Evolutionary conservation across 1,284 basidiomycete species (phyloP).

Genomic region (Tausonia pullulans): DNA sequence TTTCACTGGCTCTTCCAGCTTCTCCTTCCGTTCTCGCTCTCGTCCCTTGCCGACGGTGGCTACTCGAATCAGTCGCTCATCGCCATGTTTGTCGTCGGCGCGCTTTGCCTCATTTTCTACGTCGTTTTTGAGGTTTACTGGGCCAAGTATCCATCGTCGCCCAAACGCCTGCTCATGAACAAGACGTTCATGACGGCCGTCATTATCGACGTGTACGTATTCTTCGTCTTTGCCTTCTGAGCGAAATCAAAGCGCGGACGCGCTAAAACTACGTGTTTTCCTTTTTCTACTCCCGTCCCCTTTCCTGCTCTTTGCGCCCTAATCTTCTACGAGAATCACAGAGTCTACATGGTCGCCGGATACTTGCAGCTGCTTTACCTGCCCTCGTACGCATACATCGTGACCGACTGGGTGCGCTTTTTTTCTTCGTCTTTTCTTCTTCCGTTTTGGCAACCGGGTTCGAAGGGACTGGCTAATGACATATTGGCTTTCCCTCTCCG

Average conservation of each 20-base stretch:
- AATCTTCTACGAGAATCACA: too few species aligned
- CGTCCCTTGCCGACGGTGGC: constrained; percentile 22
- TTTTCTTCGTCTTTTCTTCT: too few species aligned
- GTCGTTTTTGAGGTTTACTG: constrained; percentile 32
- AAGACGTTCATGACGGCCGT: constrained; percentile 27
- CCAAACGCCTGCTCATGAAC: constrained; percentile 32
- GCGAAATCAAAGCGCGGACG: too few species aligned
- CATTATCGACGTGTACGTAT: too few species aligned
- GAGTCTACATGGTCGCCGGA: background rate
- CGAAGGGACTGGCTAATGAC: too few species aligned
- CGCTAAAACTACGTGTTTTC: too few species aligned
- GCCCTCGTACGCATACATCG: constrained; percentile 18
- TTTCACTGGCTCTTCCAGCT: background rate
- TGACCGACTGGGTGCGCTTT: constrained; percentile 18
- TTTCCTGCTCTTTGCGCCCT: too few species aligned
- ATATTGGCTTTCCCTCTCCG: too few species aligned
- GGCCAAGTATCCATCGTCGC: constrained; percentile 34
- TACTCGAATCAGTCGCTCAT: constrained; percentile 29
- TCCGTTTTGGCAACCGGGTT: too few species aligned
- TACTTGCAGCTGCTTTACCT: background rate
- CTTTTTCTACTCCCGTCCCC: too few species aligned
- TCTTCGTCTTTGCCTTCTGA: too few species aligned
- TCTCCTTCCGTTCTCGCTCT: constrained; percentile 32
- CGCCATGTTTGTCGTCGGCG: constrained; percentile 35
- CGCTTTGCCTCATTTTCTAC: constrained; percentile 31